These are phyloP conservation scores for Carex cristatella DNA, from an alignment of 176 grass and related monocot genomes.

Conservation along the genomic window DNA sequence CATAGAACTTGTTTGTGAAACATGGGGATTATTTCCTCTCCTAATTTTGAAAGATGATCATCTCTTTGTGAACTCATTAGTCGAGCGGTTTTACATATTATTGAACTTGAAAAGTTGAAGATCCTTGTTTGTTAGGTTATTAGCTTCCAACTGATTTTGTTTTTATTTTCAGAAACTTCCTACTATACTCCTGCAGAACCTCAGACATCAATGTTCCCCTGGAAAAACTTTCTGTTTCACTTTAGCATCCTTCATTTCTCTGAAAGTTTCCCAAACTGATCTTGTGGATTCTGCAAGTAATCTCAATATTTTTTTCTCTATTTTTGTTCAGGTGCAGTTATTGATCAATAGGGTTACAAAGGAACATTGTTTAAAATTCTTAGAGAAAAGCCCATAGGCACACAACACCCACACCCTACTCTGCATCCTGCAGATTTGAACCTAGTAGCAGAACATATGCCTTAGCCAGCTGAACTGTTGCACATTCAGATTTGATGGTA, in stretches of 20 bases:
- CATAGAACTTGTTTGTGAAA: not conserved
- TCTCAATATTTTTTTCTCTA: not conserved
- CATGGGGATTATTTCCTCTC: not conserved
- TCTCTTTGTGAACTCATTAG: not conserved
- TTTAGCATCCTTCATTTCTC: not conserved
- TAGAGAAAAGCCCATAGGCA: not conserved
- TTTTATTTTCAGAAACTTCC: not conserved
- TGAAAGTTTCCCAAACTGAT: slow-evolving; percentile 1
- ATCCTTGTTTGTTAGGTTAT: not conserved
- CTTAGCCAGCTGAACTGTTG: not conserved
- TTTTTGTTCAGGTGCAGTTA: not conserved
- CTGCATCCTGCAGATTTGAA: no score
- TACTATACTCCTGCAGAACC: not conserved
- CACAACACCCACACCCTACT: no score
- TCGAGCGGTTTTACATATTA: not conserved
- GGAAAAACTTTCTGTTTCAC: not conserved
- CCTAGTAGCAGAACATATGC: no score
- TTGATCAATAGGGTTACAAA: not conserved
- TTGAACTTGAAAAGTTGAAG: not conserved
- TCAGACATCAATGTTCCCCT: not conserved
- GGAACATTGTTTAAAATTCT: not conserved
- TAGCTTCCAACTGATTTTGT: not conserved
- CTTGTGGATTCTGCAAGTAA: not conserved
- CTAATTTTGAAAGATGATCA: not conserved
- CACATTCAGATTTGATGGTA: not conserved